These are phyloP conservation scores for Meyerozyma smithsonii DNA, from an alignment of 1,139 yeast genomes.

Conservation along the genomic window DNA sequence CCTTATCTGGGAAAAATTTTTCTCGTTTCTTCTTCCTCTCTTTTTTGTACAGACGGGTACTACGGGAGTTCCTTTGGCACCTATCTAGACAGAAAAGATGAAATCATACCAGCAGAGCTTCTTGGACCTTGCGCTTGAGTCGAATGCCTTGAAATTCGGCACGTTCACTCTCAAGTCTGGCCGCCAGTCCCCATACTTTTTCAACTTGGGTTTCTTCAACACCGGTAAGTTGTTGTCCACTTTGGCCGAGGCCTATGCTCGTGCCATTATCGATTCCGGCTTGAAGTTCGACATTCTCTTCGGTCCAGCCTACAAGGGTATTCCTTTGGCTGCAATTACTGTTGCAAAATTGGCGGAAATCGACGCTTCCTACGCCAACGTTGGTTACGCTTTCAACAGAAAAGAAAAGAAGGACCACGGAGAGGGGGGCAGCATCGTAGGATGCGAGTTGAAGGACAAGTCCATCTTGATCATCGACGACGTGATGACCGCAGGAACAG, in stretches of 20 bases:
- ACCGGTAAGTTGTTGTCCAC: conserved; percentile 74
- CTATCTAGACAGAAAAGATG: conserved; percentile 11
- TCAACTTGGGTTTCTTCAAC: conserved; percentile 86
- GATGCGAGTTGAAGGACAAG: conserved; percentile 68
- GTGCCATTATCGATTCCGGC: conserved; percentile 75
- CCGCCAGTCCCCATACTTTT: conserved; percentile 91
- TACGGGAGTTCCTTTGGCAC: conserved; percentile 1
- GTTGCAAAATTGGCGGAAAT: conserved; percentile 89
- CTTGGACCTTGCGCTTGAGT: conserved; percentile 74
- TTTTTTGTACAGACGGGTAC: conserved; percentile 4
- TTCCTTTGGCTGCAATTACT: conserved; percentile 90
- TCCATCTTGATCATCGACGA: conserved; percentile 85
- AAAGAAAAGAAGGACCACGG: conserved; percentile 98
- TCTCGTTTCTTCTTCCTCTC: conserved; percentile 5
- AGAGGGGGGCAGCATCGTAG: conserved; percentile 95
- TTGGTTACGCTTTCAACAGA: conserved; percentile 74
- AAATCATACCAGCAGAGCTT: conserved; percentile 56
- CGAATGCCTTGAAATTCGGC: conserved; percentile 82
- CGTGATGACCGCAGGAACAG: conserved; percentile 98
- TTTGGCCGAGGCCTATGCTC: conserved; percentile 84
- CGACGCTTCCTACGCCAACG: conserved; percentile 66
- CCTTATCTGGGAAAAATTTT: neutral
- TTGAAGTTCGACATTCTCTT: conserved; percentile 85
- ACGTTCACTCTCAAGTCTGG: conserved; percentile 88
- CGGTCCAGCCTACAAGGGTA: conserved; percentile 98